These are phyloP conservation scores for Aspergillus melleus DNA, from an alignment of 2,329 filamentous ascomycete genomes.

Conservation along the genomic window DNA sequence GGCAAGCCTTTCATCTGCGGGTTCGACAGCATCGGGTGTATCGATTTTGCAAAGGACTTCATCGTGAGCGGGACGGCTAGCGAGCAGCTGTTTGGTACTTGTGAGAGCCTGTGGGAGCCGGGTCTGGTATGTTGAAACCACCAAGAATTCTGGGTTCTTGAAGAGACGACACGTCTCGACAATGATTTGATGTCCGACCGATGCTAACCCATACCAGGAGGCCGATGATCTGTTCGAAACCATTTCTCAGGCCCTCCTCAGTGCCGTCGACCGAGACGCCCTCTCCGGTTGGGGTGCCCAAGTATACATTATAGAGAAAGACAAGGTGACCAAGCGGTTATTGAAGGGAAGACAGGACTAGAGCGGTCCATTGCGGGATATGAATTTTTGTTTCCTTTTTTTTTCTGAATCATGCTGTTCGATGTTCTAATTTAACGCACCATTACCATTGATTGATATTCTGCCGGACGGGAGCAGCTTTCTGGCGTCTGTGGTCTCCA, in stretches of 20 bases:
- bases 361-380: slow-evolving; percentile 19
- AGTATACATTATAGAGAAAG: slow-evolving; percentile 99
- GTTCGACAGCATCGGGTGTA: slow-evolving; percentile 98
- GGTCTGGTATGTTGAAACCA: slow-evolving; percentile 69
- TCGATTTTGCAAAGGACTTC: slow-evolving; percentile 99
- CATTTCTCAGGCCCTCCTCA: slow-evolving; percentile 91
- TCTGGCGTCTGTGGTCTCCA: slow-evolving; percentile 30
- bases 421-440: slow-evolving; percentile 15
- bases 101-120: slow-evolving; percentile 96
- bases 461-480: slow-evolving; percentile 21
- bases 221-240: slow-evolving; percentile 98
- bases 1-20: slow-evolving; percentile 97
- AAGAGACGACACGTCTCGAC: not conserved
- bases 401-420: slow-evolving; percentile 15
- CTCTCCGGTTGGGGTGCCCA: slow-evolving; percentile 97
- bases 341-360: slow-evolving; percentile 97
- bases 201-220: slow-evolving; percentile 52
- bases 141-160: not conserved
- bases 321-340: slow-evolving; percentile 98
- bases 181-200: not conserved
- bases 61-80: slow-evolving; percentile 95
- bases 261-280: slow-evolving; percentile 94
- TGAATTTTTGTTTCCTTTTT: slow-evolving; percentile 28
- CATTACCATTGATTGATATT: slow-evolving; percentile 15
- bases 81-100: slow-evolving; percentile 98